Evolutionary conservation across 2,329 filamentous ascomycete species (phyloP).

Genomic region (Colletotrichum theobromicola): DNA sequence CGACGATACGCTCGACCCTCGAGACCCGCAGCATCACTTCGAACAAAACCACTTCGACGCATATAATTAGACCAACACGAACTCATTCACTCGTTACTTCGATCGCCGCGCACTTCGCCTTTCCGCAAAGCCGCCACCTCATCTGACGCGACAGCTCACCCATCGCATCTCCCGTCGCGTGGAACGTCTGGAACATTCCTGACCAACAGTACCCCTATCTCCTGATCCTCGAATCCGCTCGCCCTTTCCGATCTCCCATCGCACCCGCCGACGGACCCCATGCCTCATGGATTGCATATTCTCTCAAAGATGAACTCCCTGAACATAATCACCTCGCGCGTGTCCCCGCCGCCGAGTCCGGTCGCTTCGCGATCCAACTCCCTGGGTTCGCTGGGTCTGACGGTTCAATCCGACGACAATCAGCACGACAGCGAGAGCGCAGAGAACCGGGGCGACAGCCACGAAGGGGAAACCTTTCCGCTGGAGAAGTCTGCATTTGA

Average conservation of each 20-base stretch:
- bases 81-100: conserved; percentile 5
- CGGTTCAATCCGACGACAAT: conserved; percentile 48
- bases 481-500: conserved; percentile 14
- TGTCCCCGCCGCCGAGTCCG: conserved; percentile 66
- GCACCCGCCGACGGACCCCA: conserved; percentile 1
- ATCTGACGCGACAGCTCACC: neutral
- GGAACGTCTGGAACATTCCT: conserved; percentile 23
- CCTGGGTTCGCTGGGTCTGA: conserved; percentile 56
- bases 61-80: neutral
- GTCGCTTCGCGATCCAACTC: conserved; percentile 66
- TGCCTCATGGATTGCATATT: conserved; percentile 59
- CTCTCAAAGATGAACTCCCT: conserved; percentile 88
- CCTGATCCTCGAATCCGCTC: neutral
- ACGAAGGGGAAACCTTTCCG: conserved; percentile 34
- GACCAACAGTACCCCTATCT: conserved; percentile 14
- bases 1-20: neutral
- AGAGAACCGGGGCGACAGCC: conserved; percentile 27
- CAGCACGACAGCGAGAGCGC: conserved; percentile 32
- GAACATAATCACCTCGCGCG: conserved; percentile 89
- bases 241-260: neutral
- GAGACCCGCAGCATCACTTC: neutral
- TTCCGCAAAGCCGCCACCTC: neutral
- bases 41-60: neutral
- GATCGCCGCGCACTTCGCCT: neutral
- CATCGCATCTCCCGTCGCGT: conserved; percentile 10